phyloP scores from a whole-genome alignment of 2,329 filamentous ascomycete species.

The Cladophialophora exuberans region DNA sequence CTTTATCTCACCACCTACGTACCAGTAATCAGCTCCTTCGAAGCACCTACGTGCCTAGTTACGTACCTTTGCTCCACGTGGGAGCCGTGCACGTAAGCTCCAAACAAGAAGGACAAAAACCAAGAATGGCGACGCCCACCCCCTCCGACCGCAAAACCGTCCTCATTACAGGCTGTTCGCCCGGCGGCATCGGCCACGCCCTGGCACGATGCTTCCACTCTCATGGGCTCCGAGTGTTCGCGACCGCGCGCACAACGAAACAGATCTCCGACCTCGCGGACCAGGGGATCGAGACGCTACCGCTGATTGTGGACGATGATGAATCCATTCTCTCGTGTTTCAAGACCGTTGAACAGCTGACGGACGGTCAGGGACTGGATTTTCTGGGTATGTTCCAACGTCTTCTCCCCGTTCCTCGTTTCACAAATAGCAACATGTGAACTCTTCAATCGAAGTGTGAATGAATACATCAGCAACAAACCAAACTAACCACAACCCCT shows the following conservation, averaged over 20 bases:
- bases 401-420: no score
- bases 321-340: constrained; percentile 22
- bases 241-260: constrained; percentile 39
- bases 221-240: constrained; percentile 43
- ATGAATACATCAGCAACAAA: no score
- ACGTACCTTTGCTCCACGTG: no score
- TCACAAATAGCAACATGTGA: no score
- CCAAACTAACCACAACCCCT: neutral
- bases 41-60: no score
- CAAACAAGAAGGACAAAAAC: neutral
- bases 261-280: constrained; percentile 19
- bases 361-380: constrained; percentile 27
- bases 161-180: constrained; percentile 46
- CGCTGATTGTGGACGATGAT: constrained; percentile 38
- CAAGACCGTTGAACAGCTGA: constrained; percentile 17
- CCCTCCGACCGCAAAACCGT: constrained; percentile 23
- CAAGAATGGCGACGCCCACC: constrained; percentile 11
- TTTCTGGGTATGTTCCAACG: constrained; percentile 22
- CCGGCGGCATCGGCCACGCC: constrained; percentile 45
- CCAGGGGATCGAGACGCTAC: constrained; percentile 29
- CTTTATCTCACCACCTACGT: neutral
- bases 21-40: no score
- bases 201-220: constrained; percentile 42
- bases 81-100: no score
- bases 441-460: no score